Percentiles rank a stretch among this genome's conserved stretches.
Conservation (phyloP, 805 yeast genomes). For the Saccharomycopsis fibuligera region DNA sequence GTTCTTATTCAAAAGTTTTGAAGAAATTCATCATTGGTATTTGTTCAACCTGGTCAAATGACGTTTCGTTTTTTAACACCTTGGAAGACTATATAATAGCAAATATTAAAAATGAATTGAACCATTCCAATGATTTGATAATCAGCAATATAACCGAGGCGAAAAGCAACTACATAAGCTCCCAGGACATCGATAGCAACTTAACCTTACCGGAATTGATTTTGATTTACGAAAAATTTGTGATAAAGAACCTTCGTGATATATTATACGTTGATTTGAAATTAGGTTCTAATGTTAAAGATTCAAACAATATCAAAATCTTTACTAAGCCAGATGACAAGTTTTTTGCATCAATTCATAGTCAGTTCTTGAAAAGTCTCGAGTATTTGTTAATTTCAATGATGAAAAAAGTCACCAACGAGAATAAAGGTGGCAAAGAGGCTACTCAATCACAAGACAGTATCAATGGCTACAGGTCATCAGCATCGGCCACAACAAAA, state of each 20-base stretch:
- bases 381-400: constrained; percentile 28
- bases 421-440: constrained; percentile 16
- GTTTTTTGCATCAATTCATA: constrained; percentile 28
- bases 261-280: constrained; percentile 17
- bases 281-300: constrained; percentile 11
- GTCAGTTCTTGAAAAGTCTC: constrained; percentile 32
- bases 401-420: constrained; percentile 25
- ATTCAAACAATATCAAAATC: constrained; percentile 17
- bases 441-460: constrained; percentile 7
- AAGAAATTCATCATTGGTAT: constrained; percentile 42
- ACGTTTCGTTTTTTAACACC: constrained; percentile 32
- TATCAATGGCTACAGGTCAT: neutral
- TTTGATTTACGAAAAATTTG: constrained; percentile 32
- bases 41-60: constrained; percentile 46
- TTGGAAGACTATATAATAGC: constrained; percentile 36
- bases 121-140: constrained; percentile 16
- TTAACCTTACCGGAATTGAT: constrained; percentile 35
- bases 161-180: constrained; percentile 6
- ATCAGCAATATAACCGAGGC: constrained; percentile 14
- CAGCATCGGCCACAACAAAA: neutral
- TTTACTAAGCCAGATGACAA: constrained; percentile 30
- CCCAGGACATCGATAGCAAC: constrained; percentile 26
- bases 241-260: constrained; percentile 29
- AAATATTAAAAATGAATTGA: constrained; percentile 14
- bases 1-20: constrained; percentile 32